Conservation (phyloP, 371 early-diverging fungal species). For the Mucor ambiguus region DNA sequence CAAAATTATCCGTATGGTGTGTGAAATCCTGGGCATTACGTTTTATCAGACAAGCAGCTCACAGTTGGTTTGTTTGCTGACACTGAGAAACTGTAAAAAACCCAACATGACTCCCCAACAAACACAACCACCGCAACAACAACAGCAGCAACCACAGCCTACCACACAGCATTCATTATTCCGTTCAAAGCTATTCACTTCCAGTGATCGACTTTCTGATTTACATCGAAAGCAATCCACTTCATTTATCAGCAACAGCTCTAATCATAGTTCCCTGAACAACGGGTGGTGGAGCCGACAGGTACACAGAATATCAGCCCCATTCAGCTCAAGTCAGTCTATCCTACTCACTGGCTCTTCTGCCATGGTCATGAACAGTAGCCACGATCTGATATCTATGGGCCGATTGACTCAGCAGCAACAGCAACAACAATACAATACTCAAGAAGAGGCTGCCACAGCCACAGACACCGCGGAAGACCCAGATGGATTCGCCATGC, state of each 20-base stretch:
- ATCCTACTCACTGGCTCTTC: conserved; percentile 1
- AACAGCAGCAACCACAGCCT: background rate
- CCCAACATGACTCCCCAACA: background rate
- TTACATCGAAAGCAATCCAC: conserved; percentile 7
- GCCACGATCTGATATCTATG: conserved; percentile 24
- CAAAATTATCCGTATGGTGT: conserved; percentile 30
- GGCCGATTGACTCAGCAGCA: conserved; percentile 22
- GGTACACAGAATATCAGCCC: conserved; percentile 22
- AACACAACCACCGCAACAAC: background rate
- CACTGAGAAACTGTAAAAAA: conserved; percentile 37
- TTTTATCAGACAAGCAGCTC: conserved; percentile 34
- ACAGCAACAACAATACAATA: background rate
- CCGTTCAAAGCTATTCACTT: conserved; percentile 24
- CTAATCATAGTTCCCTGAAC: conserved; percentile 4
- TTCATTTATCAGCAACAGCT: conserved; percentile 15
- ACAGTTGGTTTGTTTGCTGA: conserved; percentile 42
- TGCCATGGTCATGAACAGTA: conserved; percentile 18
- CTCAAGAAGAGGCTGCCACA: background rate
- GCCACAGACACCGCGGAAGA: conserved; percentile 7
- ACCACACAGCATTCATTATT: conserved; percentile 11
- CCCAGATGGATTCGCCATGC: conserved; percentile 37
- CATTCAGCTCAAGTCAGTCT: conserved; percentile 8
- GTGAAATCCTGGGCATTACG: conserved; percentile 46
- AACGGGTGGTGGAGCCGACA: conserved; percentile 25
- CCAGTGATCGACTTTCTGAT: conserved; percentile 21